phyloP scores from a whole-genome alignment of 2,329 filamentous ascomycete genomes.

The Colletotrichum siamense region DNA sequence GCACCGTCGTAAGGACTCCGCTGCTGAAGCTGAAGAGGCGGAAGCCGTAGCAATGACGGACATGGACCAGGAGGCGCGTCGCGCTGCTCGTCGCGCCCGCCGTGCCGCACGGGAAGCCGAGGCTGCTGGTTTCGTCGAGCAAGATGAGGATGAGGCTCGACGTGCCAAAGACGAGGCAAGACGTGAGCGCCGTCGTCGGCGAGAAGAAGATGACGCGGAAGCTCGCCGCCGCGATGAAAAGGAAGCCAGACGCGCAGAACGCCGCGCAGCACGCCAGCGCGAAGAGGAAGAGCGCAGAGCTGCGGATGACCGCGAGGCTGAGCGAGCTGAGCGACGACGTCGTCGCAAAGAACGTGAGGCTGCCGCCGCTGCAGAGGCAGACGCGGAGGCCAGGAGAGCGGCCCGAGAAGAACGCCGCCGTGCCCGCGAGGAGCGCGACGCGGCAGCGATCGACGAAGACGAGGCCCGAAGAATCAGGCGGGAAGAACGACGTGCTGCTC shows the following conservation, averaged over 20 bases:
- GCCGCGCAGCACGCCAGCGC: slow-evolving; percentile 52
- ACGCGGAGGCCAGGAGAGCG: slow-evolving; percentile 52
- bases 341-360: slow-evolving; percentile 53
- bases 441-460: slow-evolving; percentile 52
- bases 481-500: slow-evolving; percentile 54
- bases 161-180: slow-evolving; percentile 62
- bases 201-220: slow-evolving; percentile 61
- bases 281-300: slow-evolving; percentile 56
- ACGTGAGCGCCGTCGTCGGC: slow-evolving; percentile 58
- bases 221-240: slow-evolving; percentile 61
- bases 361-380: slow-evolving; percentile 49
- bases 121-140: slow-evolving; percentile 42
- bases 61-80: slow-evolving; percentile 65
- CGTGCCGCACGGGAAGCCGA: slow-evolving; percentile 54
- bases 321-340: slow-evolving; percentile 56
- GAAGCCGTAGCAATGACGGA: slow-evolving; percentile 52
- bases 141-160: slow-evolving; percentile 60
- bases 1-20: slow-evolving; percentile 37
- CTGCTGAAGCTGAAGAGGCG: slow-evolving; percentile 55
- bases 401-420: slow-evolving; percentile 54
- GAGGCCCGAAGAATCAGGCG: slow-evolving; percentile 59
- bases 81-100: slow-evolving; percentile 65
- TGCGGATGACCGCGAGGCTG: slow-evolving; percentile 53
- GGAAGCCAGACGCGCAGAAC: slow-evolving; percentile 62
- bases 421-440: slow-evolving; percentile 42